Conservation (phyloP, 306 rosid species). For the Pyrus bretschneideri region DNA sequence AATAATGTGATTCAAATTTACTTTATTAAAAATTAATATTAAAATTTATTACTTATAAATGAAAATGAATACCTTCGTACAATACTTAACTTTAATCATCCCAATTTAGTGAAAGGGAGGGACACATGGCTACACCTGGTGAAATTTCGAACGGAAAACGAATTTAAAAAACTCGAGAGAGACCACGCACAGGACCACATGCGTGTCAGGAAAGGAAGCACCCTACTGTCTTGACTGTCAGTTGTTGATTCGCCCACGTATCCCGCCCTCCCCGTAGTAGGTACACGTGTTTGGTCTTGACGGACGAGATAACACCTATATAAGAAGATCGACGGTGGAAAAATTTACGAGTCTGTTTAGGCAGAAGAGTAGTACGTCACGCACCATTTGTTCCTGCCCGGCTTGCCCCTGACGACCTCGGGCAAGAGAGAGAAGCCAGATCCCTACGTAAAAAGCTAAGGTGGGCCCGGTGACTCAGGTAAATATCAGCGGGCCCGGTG, state of each 20-base stretch:
- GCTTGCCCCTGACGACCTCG: constrained; percentile 2
- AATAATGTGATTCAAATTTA: no score
- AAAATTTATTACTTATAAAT: no score
- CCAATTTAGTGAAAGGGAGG: no score
- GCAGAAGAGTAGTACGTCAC: constrained; percentile 7
- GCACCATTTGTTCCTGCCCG: constrained; percentile 2
- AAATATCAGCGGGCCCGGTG: neutral
- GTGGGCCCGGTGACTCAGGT: neutral
- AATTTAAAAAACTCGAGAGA: constrained; percentile 8
- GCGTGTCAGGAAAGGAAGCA: constrained; percentile 34
- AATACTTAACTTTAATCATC: neutral
- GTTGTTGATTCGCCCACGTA: constrained; percentile 21
- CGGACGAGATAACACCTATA: neutral
- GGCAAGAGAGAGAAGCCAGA: constrained; percentile 1
- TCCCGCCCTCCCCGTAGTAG: neutral
- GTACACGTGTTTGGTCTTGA: constrained; percentile 23
- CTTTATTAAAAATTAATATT: no score
- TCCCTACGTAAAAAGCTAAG: constrained; percentile 3
- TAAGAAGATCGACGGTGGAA: constrained; percentile 9
- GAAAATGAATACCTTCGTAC: rapidly evolving
- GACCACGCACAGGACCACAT: constrained; percentile 13
- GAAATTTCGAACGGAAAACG: neutral
- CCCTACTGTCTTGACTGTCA: neutral
- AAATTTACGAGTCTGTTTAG: neutral
- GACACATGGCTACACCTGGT: constrained; percentile 15